Conservation (phyloP, 768 basidiomycete genomes). For the Dacryopinax primogenitus region DNA sequence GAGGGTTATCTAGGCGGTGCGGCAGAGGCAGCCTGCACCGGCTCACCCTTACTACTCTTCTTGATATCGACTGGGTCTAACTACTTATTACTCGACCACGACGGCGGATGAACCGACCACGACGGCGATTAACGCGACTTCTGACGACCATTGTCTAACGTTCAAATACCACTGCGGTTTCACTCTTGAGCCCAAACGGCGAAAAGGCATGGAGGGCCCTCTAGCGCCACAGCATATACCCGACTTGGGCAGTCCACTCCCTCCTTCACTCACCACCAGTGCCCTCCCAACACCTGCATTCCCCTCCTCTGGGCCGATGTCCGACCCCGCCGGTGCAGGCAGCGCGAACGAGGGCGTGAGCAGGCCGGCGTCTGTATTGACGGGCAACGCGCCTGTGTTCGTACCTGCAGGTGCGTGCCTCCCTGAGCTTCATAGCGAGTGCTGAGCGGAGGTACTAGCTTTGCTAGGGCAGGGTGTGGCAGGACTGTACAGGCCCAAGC, state of each 20-base stretch:
- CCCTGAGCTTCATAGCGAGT: not conserved
- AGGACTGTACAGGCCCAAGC: not conserved
- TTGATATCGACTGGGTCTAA: too few relatives aligned
- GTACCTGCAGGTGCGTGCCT: not conserved
- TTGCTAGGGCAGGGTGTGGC: too few relatives aligned
- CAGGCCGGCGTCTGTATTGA: not conserved
- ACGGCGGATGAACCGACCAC: not conserved
- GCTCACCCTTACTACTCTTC: not conserved
- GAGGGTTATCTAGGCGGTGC: not conserved
- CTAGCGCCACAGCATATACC: not conserved
- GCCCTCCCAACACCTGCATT: not conserved
- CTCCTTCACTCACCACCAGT: not conserved
- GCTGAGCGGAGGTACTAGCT: too few relatives aligned
- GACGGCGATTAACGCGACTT: not conserved
- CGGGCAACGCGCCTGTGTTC: slow-evolving; percentile 6
- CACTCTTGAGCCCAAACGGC: not conserved
- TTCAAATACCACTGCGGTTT: not conserved
- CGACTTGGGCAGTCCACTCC: not conserved
- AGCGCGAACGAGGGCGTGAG: not conserved
- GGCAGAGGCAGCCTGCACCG: not conserved
- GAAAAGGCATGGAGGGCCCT: not conserved
- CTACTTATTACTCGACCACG: not conserved
- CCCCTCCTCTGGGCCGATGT: not conserved
- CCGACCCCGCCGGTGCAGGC: not conserved
- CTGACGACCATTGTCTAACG: not conserved